These are phyloP conservation scores for Basipetospora chlamydospora DNA, from an alignment of 2,329 filamentous ascomycete species.

Conservation along the genomic window DNA sequence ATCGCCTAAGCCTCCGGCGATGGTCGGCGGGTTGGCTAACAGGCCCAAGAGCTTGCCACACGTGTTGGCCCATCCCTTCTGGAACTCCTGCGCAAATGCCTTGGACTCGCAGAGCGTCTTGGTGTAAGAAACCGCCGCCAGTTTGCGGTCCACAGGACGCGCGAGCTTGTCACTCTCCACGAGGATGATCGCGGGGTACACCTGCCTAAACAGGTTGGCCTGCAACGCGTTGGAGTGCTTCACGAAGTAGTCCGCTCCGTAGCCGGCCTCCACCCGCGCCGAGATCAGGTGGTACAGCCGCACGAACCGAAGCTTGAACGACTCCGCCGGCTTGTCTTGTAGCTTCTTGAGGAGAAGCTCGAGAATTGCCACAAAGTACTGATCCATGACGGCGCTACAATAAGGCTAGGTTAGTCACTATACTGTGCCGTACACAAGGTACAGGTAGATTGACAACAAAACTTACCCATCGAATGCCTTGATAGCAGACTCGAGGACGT, in stretches of 20 bases:
- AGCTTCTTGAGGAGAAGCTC: slow-evolving; percentile 68
- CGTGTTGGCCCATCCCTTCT: slow-evolving; percentile 83
- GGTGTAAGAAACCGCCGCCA: slow-evolving; percentile 81
- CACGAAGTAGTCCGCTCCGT: slow-evolving; percentile 88
- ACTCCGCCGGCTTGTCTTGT: slow-evolving; percentile 56
- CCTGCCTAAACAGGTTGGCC: slow-evolving; percentile 60
- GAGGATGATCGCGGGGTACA: slow-evolving; percentile 80
- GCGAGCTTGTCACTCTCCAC: slow-evolving; percentile 79
- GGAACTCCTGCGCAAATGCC: slow-evolving; percentile 67
- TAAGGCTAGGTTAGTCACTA: too few species aligned
- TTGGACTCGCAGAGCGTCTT: slow-evolving; percentile 81
- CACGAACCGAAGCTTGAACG: slow-evolving; percentile 73
- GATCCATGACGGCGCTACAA: slow-evolving; percentile 46
- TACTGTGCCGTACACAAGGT: too few species aligned
- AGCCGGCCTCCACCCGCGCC: slow-evolving; percentile 61
- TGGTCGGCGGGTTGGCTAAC: slow-evolving; percentile 69
- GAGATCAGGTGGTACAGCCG: slow-evolving; percentile 91
- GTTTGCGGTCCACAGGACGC: slow-evolving; percentile 80
- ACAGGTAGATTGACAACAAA: too few species aligned
- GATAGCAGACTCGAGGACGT: slow-evolving; percentile 72
- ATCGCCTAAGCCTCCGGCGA: slow-evolving; percentile 49
- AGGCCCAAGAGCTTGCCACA: slow-evolving; percentile 81
- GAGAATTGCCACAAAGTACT: slow-evolving; percentile 68
- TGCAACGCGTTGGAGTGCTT: slow-evolving; percentile 71
- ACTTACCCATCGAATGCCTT: slow-evolving; percentile 57